Base-by-base conservation (phyloP, 345 rosid species). In the Linum tenue region DNA sequence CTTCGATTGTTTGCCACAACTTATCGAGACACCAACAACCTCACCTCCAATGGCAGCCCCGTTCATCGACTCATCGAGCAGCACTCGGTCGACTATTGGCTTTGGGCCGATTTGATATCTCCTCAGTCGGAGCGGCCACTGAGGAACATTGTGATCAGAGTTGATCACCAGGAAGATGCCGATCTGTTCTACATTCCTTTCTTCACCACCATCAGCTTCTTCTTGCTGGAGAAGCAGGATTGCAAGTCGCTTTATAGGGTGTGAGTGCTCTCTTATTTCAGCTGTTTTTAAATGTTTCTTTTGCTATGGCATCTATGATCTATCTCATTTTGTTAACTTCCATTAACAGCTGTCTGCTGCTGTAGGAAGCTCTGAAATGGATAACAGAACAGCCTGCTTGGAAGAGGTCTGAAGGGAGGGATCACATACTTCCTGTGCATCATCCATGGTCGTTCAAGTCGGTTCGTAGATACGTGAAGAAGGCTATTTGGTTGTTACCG, bases 211-310 rank as follows among this genome's bases (percentile, higher is more conserved):
- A 86, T 90, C 67, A 90, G 97, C 75, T 94, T 88, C 71, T 94
- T 94, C 88, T 81, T 90, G 75, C 15, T 90, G 85, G 99, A 90
- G 83, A 90, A 83, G 81, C 96, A 90, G 68, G 84, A 85, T 48
- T 90, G 97, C 96, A 94, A 94, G 82, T 81, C 97, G 39, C 96
- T 94, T 76, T 94, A 94, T 80, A 85, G 99, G 99, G 97, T 94
- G 95, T 88, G 96, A 94, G 96, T 88, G 91, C 81, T 42, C 72
- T 81, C 31, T 22, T 22, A 22, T 22, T 22, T 22, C 31, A 22
- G 10, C 60, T 59, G 8, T 60, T 6, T 14, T 35, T 38, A 15
- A 5, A n/a, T 9, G 31, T 22, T 22, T 22, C 31, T 22, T 22
- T 22, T 22, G 31, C 31, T 22, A 22, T 22, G 31, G 31, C 31